Conservation (phyloP, 164 flowering plant species). For the Vitis rotundifolia region DNA sequence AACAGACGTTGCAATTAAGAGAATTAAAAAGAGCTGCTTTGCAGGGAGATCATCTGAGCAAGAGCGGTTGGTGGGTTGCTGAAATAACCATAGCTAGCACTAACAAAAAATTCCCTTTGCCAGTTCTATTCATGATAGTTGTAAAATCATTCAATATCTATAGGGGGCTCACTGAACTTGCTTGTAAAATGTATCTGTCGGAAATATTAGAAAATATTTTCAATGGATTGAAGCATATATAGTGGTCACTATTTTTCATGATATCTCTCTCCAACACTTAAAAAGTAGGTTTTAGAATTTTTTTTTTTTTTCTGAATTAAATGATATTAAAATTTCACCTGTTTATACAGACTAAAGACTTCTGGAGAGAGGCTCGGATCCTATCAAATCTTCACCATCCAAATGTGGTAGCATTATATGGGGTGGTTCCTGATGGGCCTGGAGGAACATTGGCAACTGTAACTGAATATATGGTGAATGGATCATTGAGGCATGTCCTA, state of each 20-base stretch:
- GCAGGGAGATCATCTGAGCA: slow-evolving; percentile 61
- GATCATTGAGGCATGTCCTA: slow-evolving; percentile 71
- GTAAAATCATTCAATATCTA: neutral
- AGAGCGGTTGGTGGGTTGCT: slow-evolving; percentile 51
- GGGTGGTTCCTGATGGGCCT: slow-evolving; percentile 83
- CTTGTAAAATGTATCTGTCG: neutral
- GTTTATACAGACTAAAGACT: slow-evolving; percentile 60
- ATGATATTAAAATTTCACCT: neutral
- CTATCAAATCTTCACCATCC: slow-evolving; percentile 90
- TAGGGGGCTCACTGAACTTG: neutral
- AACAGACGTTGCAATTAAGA: slow-evolving; percentile 74
- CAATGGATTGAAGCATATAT: neutral
- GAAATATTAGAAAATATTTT: neutral
- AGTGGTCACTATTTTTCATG: neutral
- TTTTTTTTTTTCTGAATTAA: neutral
- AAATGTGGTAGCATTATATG: slow-evolving; percentile 87
- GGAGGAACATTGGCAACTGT: slow-evolving; percentile 86
- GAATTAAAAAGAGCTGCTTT: slow-evolving; percentile 67
- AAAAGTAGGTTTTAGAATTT: neutral
- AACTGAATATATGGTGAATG: slow-evolving; percentile 83
- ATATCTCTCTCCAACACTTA: neutral
- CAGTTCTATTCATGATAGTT: neutral
- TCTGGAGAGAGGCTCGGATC: slow-evolving; percentile 87
- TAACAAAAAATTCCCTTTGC: neutral
- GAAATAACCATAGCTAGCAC: neutral